Conservation (phyloP, 139 green algal genomes). For the Picochlorum sp. region DNA sequence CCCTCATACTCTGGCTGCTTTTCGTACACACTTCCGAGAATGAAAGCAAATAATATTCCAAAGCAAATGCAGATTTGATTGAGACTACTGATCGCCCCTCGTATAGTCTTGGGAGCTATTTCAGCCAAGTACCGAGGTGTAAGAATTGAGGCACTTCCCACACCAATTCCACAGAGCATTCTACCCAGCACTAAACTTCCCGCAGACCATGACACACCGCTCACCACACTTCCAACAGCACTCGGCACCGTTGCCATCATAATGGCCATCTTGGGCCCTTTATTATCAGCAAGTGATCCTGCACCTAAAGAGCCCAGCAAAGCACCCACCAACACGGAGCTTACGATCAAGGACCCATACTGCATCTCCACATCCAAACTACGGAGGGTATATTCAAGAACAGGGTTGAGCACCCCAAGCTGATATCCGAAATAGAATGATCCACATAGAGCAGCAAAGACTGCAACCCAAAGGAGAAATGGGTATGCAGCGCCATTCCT, state of each 20-base stretch:
- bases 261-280: slow-evolving; percentile 59
- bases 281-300: slow-evolving; percentile 54
- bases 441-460: slow-evolving; percentile 18
- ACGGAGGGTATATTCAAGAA: slow-evolving; percentile 17
- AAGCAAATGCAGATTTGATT: slow-evolving; percentile 96
- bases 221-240: slow-evolving; percentile 58
- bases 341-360: slow-evolving; percentile 60
- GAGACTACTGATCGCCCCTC: slow-evolving; percentile 73
- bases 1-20: slow-evolving; percentile 69
- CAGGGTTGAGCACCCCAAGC: slow-evolving; percentile 56
- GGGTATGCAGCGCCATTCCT: slow-evolving; percentile 14
- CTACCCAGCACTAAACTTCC: slow-evolving; percentile 66
- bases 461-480: slow-evolving; percentile 20
- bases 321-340: slow-evolving; percentile 64
- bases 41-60: slow-evolving; percentile 85
- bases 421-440: slow-evolving; percentile 45
- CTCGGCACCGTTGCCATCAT: slow-evolving; percentile 59
- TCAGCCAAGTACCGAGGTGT: slow-evolving; percentile 67
- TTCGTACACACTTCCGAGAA: slow-evolving; percentile 22
- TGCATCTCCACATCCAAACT: slow-evolving; percentile 31
- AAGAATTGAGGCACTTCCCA: slow-evolving; percentile 79
- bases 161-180: slow-evolving; percentile 73
- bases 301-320: slow-evolving; percentile 58
- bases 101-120: slow-evolving; percentile 68
- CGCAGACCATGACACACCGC: slow-evolving; percentile 43